These are phyloP conservation scores for Lactarius sanguifluus DNA, from an alignment of 768 basidiomycete genomes.

Conservation along the genomic window DNA sequence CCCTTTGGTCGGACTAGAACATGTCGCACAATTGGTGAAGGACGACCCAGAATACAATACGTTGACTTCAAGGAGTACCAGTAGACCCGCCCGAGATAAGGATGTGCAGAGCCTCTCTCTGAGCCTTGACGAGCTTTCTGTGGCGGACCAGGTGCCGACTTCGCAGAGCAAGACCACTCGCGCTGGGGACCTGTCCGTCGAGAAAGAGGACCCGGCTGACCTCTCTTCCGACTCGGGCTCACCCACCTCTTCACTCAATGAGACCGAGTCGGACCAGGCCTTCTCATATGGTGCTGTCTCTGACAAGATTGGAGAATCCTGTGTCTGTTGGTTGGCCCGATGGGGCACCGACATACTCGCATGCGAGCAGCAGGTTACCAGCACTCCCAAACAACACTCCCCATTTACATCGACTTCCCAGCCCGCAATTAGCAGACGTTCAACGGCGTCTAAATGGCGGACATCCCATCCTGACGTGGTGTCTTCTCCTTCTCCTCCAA, in stretches of 20 bases:
- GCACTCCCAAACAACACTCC: conserved; percentile 11
- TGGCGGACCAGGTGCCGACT: conserved; percentile 3
- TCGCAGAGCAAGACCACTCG: background rate
- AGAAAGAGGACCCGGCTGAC: conserved; percentile 33
- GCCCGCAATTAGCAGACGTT: conserved; percentile 17
- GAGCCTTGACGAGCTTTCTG: conserved; percentile 15
- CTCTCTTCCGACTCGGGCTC: conserved; percentile 28
- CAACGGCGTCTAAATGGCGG: conserved; percentile 20
- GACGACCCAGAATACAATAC: conserved; percentile 35
- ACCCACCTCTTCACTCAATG: conserved; percentile 34
- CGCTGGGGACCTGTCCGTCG: conserved; percentile 12
- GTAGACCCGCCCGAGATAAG: conserved; percentile 2
- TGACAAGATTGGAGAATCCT: conserved; percentile 89
- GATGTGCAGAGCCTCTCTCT: conserved; percentile 14
- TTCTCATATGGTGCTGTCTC: conserved; percentile 87
- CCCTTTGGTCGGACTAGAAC: conserved; percentile 70
- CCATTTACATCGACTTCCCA: conserved; percentile 16
- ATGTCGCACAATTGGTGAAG: conserved; percentile 53
- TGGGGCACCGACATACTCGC: conserved; percentile 83
- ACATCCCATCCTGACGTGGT: conserved; percentile 8
- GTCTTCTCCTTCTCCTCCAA: conserved; percentile 23
- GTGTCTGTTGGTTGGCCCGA: conserved; percentile 80
- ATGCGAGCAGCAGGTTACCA: conserved; percentile 49
- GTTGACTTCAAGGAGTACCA: conserved; percentile 3
- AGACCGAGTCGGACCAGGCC: conserved; percentile 36